Base-by-base conservation (phyloP, 331 rosid species). In the Spiraea crenata region DNA sequence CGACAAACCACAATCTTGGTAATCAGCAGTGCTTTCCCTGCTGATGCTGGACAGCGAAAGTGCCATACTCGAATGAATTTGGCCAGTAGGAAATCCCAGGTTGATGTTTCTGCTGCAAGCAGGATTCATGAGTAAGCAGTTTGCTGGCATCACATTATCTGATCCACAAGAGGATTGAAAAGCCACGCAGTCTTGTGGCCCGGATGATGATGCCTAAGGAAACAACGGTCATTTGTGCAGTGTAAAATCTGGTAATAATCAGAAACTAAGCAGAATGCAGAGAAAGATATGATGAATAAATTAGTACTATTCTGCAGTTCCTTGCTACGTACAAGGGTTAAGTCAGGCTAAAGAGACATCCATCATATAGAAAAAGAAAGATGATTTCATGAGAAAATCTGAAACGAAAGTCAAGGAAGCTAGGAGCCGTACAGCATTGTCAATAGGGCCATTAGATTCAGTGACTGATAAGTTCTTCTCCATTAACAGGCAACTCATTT, bases 1-100 rank as follows among this genome's bases (percentile, higher is more conserved):
- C 10, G 96, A 85, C 58, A 91, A 67, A 41, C 85, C 85, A 25
- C 92, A 83, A 65, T 90, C 96, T 83, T 87, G 88, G 83, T 78
- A 77, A 72, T 87, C 96, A 19, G 85, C 51, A 71, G 81, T 78
- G 57, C 82, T 84, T 79, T 93, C 96, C 20, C 87, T 87, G 2
- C 85, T 79, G 56, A 84, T 79, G 84, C 80, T 84, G 61, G 96
- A 74, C 37, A 93, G 78, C 45, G 86, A 75, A 75, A 83, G 73
- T 55, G 97, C 73, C 1, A 86, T 72, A 76, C 69, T 73, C 52
- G 95, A 85, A 74, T 80, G 93, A 74, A 82, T 83, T 81, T 84
- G 96, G 25, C 72, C 85, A 19, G 81, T 59, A 63, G 92, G 84
- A 83, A 83, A 87, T 74, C 90, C 95, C 63, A 93, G 50, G 67